These are phyloP conservation scores for Geotrichum fermentans DNA, from an alignment of 1,139 yeast species.

Conservation along the genomic window DNA sequence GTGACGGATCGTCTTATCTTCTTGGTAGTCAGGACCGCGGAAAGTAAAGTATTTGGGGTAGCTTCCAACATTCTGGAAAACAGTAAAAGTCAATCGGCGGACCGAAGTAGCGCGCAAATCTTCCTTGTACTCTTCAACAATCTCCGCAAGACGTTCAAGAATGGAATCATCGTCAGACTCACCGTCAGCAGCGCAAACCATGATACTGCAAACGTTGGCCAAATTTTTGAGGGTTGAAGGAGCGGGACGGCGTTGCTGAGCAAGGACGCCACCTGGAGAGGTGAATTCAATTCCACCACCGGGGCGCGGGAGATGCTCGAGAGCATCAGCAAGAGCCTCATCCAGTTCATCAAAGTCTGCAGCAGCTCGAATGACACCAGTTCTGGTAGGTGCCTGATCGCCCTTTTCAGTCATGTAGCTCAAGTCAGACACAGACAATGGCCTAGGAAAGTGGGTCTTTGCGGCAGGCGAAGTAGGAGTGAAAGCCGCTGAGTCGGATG, in stretches of 20 bases:
- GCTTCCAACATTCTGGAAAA: conserved; percentile 76
- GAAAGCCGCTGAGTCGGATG: conserved; percentile 17
- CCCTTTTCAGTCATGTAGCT: conserved; percentile 71
- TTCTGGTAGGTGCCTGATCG: conserved; percentile 59
- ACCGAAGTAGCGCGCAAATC: conserved; percentile 66
- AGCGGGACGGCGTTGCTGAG: conserved; percentile 34
- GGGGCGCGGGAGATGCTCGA: conserved; percentile 59
- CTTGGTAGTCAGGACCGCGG: conserved; percentile 73
- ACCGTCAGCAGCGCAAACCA: conserved; percentile 64
- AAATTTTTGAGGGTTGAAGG: conserved; percentile 41
- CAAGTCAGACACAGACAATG: conserved; percentile 88
- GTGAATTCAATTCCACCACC: conserved; percentile 29
- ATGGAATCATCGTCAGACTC: conserved; percentile 66
- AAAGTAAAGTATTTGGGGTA: conserved; percentile 95
- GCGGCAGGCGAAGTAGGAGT: conserved; percentile 22
- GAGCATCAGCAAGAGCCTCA: conserved; percentile 69
- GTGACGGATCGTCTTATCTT: conserved; percentile 88
- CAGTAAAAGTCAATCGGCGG: conserved; percentile 88
- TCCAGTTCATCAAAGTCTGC: conserved; percentile 85
- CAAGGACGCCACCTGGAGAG: conserved; percentile 26
- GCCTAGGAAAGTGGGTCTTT: conserved; percentile 52
- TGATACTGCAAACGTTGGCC: conserved; percentile 76
- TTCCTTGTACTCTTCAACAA: conserved; percentile 62
- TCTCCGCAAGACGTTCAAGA: conserved; percentile 56
- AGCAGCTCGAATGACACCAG: conserved; percentile 83